Conservation (phyloP, 1,284 basidiomycete genomes). For the Cystobasidium slooffiae region DNA sequence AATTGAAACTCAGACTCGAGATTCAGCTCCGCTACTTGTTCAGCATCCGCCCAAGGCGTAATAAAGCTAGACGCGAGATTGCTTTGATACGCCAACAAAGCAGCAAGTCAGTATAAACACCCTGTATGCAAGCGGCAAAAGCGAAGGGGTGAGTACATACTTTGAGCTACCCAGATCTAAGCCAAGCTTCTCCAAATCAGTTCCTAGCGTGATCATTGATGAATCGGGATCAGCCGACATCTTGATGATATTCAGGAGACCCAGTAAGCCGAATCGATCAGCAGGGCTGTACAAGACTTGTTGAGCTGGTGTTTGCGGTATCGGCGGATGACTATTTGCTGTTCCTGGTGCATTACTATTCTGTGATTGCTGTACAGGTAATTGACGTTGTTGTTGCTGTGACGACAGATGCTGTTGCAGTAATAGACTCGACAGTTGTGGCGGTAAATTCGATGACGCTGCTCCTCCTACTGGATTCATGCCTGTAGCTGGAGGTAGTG, state of each 20-base stretch:
- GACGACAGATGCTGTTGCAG: conserved; percentile 39
- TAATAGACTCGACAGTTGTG: conserved; percentile 36
- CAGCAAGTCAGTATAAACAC: neutral
- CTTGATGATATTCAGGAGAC: conserved; percentile 87
- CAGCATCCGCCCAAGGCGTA: conserved; percentile 85
- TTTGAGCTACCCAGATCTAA: conserved; percentile 83
- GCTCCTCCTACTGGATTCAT: neutral
- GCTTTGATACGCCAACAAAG: conserved; percentile 60
- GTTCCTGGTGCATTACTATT: conserved; percentile 4
- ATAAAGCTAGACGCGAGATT: conserved; percentile 92
- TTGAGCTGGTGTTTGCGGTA: conserved; percentile 69
- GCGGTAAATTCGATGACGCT: conserved; percentile 14
- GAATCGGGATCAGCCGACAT: conserved; percentile 80
- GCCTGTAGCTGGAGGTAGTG: conserved; percentile 12
- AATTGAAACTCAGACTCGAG: conserved; percentile 81
- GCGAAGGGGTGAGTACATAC: conserved; percentile 60
- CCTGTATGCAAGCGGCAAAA: neutral
- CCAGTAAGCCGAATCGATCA: conserved; percentile 91
- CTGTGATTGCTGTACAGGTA: conserved; percentile 21
- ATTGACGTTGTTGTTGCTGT: neutral
- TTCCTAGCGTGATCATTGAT: conserved; percentile 83
- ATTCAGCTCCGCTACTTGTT: conserved; percentile 74
- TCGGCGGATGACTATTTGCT: conserved; percentile 10
- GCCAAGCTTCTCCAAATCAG: conserved; percentile 89
- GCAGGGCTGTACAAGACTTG: conserved; percentile 92